Evolutionary conservation across 495 filamentous ascomycete species (phyloP).

Genomic region (Umbilicaria muhlenbergii): DNA sequence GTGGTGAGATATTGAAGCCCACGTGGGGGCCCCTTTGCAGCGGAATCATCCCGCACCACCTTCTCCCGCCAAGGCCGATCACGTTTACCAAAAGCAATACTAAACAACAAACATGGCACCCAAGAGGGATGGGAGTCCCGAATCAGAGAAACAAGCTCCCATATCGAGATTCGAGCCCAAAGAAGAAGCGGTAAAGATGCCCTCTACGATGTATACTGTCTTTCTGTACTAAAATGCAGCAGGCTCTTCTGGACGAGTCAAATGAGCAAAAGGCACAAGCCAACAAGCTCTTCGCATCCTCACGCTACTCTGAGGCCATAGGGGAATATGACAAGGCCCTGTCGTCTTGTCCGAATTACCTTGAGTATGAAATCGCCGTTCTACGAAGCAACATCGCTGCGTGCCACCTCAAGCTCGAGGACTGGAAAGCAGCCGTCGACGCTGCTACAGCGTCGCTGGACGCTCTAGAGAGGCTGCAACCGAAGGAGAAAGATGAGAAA

Average conservation of each 20-base stretch:
- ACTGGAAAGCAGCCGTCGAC: slow-evolving; percentile 73
- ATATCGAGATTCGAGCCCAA: not conserved
- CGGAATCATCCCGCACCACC: too few relatives aligned
- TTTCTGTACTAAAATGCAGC: slow-evolving; percentile 1
- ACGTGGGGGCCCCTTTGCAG: too few relatives aligned
- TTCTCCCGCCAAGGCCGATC: too few relatives aligned
- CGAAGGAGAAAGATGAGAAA: slow-evolving; percentile 12
- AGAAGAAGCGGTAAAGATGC: slow-evolving; percentile 21
- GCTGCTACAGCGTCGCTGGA: slow-evolving; percentile 60
- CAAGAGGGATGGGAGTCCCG: too few relatives aligned
- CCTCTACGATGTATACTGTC: slow-evolving; percentile 22
- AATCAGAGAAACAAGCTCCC: too few relatives aligned
- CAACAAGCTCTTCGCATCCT: slow-evolving; percentile 58
- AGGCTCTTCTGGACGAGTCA: slow-evolving; percentile 58
- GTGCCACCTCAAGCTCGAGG: slow-evolving; percentile 73
- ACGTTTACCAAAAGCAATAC: too few relatives aligned
- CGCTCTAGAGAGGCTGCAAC: slow-evolving; percentile 41
- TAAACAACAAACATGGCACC: too few relatives aligned
- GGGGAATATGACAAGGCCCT: slow-evolving; percentile 78
- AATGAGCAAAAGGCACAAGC: slow-evolving; percentile 61
- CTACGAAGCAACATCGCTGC: slow-evolving; percentile 77
- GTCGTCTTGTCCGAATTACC: slow-evolving; percentile 66
- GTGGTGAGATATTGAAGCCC: too few relatives aligned
- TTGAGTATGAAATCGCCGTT: slow-evolving; percentile 81
- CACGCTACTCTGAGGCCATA: slow-evolving; percentile 71